Evolutionary conservation across 495 filamentous ascomycete species (phyloP), one percentile per base, ranked within the genome.

Genomic region (Oidiodendron maius): DNA sequence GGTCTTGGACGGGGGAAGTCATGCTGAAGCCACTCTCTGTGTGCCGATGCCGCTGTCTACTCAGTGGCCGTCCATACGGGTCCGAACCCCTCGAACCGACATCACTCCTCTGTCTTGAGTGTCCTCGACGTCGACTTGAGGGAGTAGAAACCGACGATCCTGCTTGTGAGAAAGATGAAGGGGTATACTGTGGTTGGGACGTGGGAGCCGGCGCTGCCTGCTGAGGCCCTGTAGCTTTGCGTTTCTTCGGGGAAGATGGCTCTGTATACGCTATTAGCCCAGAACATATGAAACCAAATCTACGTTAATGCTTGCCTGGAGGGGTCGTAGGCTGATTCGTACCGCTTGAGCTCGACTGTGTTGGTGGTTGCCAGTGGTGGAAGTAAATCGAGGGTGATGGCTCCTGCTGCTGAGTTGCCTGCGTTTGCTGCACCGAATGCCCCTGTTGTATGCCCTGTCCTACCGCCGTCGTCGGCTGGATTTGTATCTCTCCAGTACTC

Each of bases 311-410:
- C 77, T 77, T 81, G 82, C 79, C 80, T 74, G 78, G 80, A 54
- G 79, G 79, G 55, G 78, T 79, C 61, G 75, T 71, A 55, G 80
- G 74, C 63, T 81, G 80, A 58, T 81, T 76, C 45, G 71, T 66
- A 54, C 72, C 64, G 52, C 68, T 46, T 52, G 71, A 73, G 54
- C 70, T 63, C 63, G 82, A 80, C 5, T 76, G 74, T 12, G 68
- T 71, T 21, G 89, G 90, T 4, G 91, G 91, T 45, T 88, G 82
- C 87, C 87, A 95, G 58, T 95, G 88, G 60, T 95, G 90, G 52
- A 95, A 95, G 60, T 88, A 94, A 41, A 95, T 84, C 12, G 81
- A 81, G 1, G 82, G 74, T 5, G 87, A 82, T 6, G 74, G 60
- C 23, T 56, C 40, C 67, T 82, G 73, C 47, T 76, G 74, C 42